Evolutionary conservation across 2,329 filamentous ascomycete species (phyloP).

Genomic region (Boeremia exigua): DNA sequence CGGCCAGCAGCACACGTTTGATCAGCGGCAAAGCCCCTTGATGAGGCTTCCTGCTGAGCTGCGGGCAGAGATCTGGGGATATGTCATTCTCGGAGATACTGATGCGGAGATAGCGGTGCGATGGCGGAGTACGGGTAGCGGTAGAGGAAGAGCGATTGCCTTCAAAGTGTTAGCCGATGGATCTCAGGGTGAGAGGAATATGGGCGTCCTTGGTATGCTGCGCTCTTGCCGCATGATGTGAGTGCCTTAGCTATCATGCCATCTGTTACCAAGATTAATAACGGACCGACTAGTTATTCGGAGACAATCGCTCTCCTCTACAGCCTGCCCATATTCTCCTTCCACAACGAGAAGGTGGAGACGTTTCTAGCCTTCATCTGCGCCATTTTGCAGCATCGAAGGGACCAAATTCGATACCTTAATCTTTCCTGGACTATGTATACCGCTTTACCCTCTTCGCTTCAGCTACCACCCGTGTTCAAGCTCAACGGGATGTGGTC

Average conservation of each 20-base stretch:
- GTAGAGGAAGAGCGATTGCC: slow-evolving; percentile 2
- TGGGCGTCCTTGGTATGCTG: background rate
- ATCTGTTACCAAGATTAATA: no score
- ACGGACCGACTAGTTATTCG: background rate
- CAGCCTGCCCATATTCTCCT: slow-evolving; percentile 1
- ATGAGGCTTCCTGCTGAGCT: slow-evolving; percentile 2
- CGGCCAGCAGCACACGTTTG: background rate
- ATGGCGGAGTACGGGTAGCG: background rate
- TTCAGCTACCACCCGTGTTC: background rate
- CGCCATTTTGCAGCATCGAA: background rate
- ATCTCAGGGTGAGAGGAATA: background rate
- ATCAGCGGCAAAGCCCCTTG: background rate
- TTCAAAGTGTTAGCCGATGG: background rate
- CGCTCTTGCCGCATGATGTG: slow-evolving; percentile 4
- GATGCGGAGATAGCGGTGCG: background rate
- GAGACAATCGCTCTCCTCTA: slow-evolving; percentile 1
- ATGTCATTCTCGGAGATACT: background rate
- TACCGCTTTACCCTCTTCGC: no score
- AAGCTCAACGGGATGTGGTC: background rate
- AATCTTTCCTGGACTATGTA: background rate
- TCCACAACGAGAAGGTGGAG: background rate
- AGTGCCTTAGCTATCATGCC: background rate
- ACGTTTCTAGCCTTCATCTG: background rate
- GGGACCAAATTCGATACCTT: background rate
- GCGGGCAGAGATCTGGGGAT: background rate